Base-by-base conservation (phyloP, 1,284 basidiomycete genomes). In the Erythrobasidium hasegawianum region DNA sequence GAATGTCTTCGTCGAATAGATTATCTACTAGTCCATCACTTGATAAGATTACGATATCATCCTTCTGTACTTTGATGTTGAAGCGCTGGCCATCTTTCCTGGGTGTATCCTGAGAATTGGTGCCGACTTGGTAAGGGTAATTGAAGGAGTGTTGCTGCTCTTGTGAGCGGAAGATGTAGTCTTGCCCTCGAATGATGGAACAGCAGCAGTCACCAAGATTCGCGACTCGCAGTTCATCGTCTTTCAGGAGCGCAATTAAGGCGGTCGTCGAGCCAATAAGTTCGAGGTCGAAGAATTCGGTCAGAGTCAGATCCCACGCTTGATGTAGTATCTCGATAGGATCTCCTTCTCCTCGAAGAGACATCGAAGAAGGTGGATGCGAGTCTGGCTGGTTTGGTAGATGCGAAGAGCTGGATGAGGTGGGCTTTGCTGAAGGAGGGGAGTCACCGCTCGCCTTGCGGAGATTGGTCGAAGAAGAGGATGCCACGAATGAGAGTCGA, bases 131-230 rank as follows among this genome's bases (percentile, higher is more conserved):
- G 5, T 89, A 83, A 0, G 91, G 92, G 53, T 89, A 93, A 77
- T 97, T 97, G 80, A 96, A 95, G 75, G 87, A 79, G 83, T 92
- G 94, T 84, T 94, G 94, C 87, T 96, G 95, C 78, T 97, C 94
- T 62, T 89, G 84, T 52, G 86, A 90, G 45, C 92, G 83, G 85
- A 93, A 96, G 2, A 87, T 85, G 69, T 73, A 76, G 50, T 74
- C 70, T 57, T 69, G 61, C 20, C 70, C 75, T 4, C 75, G 70
- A 29, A 76, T 75, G 38, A 76, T 70, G 45, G 71, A 69, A 68
- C 75, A 75, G 82, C 88, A 87, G 75, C 90, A 95, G 76, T 97
- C 94, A 20, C 94, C 94, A 8, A 97, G 78, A 74, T 97, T 93
- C 0, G 93, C 94, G 38, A 97, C 87, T 59, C 86, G 84, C 49